Evolutionary conservation across 1,139 yeast genomes (phyloP), one percentile per base, ranked within the genome.

Genomic region (Taphrina sp.): DNA sequence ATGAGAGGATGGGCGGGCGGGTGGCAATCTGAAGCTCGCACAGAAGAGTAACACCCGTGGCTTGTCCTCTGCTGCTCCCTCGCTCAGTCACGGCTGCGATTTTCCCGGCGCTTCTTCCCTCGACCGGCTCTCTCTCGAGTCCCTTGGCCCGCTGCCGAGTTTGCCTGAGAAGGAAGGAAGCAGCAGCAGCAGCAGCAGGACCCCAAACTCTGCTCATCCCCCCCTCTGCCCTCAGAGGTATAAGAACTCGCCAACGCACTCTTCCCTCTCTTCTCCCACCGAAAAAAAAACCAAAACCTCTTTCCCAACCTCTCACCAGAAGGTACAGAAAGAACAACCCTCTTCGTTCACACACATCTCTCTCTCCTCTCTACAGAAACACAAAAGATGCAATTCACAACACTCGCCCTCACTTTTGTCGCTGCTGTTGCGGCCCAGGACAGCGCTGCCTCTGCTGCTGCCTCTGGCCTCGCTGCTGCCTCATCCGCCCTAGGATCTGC

Each of bases 381-480:
- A n/a, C n/a, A n/a, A 47, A 29, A 4, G 4, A 47, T 47, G 53
- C 53, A 47, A 31, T 47, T 47, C 53, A 35, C 53, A 16, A 19
- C 53, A 29, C 14, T 47, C 45, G 53, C 53, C 26, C 45, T 47
- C 31, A 31, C 45, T 24, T 24, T 47, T 38, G 33, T 37, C 38
- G 53, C 53, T 16, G 53, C 53, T 29, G 53, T 47, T 16, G 44
- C 53, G 19, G 53, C 53, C 16, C 53, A 47, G 53, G 19, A 20
- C n/a, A 8, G 4, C 17, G 44, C 29, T 23, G 10, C 33, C 14
- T 28, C 47, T 26, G 47, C 23, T 16, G 10, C 33, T 12, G 29
- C 44, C n/a, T 16, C 24, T 14, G 24, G 8, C 29, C 17, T 26
- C n/a, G 14, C 36, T 14, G 46, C 7, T 10, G 28, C 36, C 7